These are phyloP conservation scores for Phyllostachys edulis DNA, from an alignment of 176 grass and related monocot species.

Conservation along the genomic window DNA sequence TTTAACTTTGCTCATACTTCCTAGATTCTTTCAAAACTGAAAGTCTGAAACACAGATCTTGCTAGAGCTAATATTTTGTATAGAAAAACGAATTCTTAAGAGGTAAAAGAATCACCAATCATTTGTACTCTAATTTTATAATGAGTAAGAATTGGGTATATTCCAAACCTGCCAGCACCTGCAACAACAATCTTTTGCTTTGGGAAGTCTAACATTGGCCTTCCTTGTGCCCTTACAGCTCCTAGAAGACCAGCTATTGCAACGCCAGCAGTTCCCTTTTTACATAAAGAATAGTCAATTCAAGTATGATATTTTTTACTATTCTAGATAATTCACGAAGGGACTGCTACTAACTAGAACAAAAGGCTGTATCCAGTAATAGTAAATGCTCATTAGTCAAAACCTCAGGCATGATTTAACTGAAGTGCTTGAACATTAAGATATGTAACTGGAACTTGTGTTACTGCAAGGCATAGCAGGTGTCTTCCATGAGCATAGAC, in stretches of 20 bases:
- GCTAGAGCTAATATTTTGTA: neutral
- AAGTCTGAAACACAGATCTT: neutral
- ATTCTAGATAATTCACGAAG: neutral
- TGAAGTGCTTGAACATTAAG: neutral
- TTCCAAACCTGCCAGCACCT: slow-evolving; percentile 85
- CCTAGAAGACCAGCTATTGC: slow-evolving; percentile 98
- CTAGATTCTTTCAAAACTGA: neutral
- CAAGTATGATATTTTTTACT: slow-evolving; percentile 17
- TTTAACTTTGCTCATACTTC: neutral
- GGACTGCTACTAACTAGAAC: neutral
- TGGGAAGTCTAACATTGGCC: slow-evolving; percentile 93
- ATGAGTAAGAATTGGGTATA: neutral
- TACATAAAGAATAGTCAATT: slow-evolving; percentile 39
- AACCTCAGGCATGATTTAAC: slow-evolving; percentile 1
- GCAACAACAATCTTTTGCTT: slow-evolving; percentile 99
- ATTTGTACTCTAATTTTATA: slow-evolving; percentile 22
- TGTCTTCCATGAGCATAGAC: neutral
- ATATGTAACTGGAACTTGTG: neutral
- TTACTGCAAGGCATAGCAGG: neutral
- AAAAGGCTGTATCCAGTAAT: neutral
- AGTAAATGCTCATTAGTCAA: slow-evolving; percentile 12
- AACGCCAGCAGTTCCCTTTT: slow-evolving; percentile 96
- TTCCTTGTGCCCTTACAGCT: slow-evolving; percentile 96
- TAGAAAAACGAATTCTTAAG: neutral
- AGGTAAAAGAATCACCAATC: neutral